Evolutionary conservation across 75 land plant species (phyloP).

Genomic region (Larix kaempferi): DNA sequence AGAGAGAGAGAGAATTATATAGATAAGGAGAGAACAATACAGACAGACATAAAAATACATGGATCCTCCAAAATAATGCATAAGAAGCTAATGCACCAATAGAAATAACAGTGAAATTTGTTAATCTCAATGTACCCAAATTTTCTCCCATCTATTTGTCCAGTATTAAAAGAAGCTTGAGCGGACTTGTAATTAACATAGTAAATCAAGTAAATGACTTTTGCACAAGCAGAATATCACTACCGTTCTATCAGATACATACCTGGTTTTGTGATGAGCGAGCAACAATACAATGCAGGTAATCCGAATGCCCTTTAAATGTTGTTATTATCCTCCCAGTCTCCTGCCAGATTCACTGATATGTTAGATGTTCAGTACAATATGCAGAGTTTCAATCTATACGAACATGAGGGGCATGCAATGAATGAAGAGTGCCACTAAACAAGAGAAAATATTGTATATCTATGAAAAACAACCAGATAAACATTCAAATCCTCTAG

Average conservation of each 20-base stretch:
- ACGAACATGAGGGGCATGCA: no score
- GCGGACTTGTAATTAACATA: background rate
- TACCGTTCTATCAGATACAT: background rate
- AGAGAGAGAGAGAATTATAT: no score
- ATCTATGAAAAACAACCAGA: background rate
- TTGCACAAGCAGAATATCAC: background rate
- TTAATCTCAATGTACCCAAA: background rate
- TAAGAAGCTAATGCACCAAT: no score
- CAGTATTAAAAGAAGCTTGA: background rate
- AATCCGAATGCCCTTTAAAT: conserved; percentile 81
- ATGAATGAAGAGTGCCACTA: no score
- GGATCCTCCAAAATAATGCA: no score
- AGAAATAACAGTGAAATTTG: background rate
- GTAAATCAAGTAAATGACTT: background rate
- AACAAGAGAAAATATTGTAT: background rate
- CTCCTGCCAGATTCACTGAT: conserved; percentile 40
- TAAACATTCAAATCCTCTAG: background rate
- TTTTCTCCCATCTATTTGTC: background rate
- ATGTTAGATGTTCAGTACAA: no score
- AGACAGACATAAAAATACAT: no score
- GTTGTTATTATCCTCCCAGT: conserved; percentile 41
- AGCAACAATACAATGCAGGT: conserved; percentile 71
- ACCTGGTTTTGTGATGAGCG: conserved; percentile 80
- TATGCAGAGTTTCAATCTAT: no score
- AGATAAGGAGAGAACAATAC: no score